Percentiles rank a stretch among this genome's conserved stretches.
phyloP scores from a whole-genome alignment of 208 protist species.

The Trypanosoma vivax region DNA sequence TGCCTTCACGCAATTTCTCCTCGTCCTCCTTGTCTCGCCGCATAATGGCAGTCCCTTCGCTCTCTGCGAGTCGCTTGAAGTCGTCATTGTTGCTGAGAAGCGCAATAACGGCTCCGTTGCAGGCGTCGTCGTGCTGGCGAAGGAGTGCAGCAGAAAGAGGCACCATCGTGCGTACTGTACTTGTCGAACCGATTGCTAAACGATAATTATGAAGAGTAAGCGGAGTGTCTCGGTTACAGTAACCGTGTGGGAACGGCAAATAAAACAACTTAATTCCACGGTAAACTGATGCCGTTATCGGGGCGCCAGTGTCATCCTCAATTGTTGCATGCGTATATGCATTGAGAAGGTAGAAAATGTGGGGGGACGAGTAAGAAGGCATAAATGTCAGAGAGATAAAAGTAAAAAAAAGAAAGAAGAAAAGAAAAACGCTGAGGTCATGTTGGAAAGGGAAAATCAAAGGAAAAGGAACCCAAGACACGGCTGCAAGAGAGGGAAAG shows the following conservation, averaged over 20 bases:
- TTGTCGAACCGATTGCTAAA: too few relatives aligned
- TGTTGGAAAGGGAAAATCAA: constrained; percentile 1
- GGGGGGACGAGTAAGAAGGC: neutral
- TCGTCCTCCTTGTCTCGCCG: constrained; percentile 81
- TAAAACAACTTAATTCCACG: neutral
- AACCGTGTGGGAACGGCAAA: too few relatives aligned
- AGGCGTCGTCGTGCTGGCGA: constrained; percentile 75
- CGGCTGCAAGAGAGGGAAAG: neutral
- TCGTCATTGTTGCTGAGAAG: constrained; percentile 33
- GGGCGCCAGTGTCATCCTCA: too few relatives aligned
- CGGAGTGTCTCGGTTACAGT: too few relatives aligned
- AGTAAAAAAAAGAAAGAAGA: constrained; percentile 15
- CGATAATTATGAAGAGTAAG: too few relatives aligned
- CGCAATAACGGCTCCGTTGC: constrained; percentile 53
- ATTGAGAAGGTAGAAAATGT: neutral
- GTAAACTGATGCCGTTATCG: too few relatives aligned
- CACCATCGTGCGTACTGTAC: constrained; percentile 2
- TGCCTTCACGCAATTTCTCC: constrained; percentile 81
- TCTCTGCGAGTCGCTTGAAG: constrained; percentile 53
- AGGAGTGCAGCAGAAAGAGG: constrained; percentile 42
- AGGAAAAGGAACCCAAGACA: constrained; percentile 6
- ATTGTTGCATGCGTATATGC: too few relatives aligned
- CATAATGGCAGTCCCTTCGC: constrained; percentile 71
- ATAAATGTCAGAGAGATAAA: constrained; percentile 4
- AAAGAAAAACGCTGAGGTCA: constrained; percentile 9